Percentiles rank a stretch among this genome's conserved stretches.
phyloP scores from a whole-genome alignment of 2,329 filamentous ascomycete genomes.

The Colletotrichum horii region DNA sequence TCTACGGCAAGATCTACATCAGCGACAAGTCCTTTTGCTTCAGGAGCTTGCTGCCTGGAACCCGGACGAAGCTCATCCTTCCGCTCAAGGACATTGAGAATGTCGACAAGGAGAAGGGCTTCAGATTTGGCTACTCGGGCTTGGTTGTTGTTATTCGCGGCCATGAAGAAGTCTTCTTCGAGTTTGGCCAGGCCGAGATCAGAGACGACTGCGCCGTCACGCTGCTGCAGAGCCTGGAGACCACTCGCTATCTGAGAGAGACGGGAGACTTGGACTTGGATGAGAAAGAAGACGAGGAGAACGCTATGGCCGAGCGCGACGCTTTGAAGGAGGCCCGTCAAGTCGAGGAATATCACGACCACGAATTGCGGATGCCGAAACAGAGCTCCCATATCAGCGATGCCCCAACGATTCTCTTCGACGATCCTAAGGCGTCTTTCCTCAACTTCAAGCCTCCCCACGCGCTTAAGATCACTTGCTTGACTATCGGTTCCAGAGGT shows the following conservation, averaged over 20 bases:
- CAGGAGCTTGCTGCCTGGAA: constrained; percentile 86
- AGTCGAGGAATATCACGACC: constrained; percentile 51
- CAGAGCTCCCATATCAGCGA: constrained; percentile 54
- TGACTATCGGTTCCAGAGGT: constrained; percentile 94
- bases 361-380: constrained; percentile 55
- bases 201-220: constrained; percentile 91
- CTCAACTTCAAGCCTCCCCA: constrained; percentile 88
- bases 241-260: constrained; percentile 72
- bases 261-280: constrained; percentile 71
- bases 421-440: constrained; percentile 86
- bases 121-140: constrained; percentile 88
- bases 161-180: constrained; percentile 96
- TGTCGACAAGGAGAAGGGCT: constrained; percentile 93
- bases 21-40: constrained; percentile 90
- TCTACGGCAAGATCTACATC: constrained; percentile 97
- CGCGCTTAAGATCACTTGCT: constrained; percentile 83
- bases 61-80: constrained; percentile 89
- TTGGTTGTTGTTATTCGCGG: constrained; percentile 92
- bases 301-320: constrained; percentile 80
- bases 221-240: constrained; percentile 77
- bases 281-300: constrained; percentile 73
- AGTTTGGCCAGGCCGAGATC: constrained; percentile 78
- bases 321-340: constrained; percentile 77
- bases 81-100: constrained; percentile 92
- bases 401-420: constrained; percentile 81